Evolutionary conservation across 73 alveolate genomes (phyloP).

Genomic region (Urostyla sp.): DNA sequence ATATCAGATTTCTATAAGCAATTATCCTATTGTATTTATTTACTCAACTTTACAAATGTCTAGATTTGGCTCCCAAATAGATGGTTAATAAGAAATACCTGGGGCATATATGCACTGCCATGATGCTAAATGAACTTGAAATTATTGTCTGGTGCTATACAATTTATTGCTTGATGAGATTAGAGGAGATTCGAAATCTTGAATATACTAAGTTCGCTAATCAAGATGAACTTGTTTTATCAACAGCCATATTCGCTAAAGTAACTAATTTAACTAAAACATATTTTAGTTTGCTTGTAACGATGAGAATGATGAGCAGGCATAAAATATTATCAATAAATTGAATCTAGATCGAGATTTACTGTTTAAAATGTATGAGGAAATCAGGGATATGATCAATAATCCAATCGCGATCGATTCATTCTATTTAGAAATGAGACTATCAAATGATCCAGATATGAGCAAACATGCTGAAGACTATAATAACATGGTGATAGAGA

Average conservation of each 20-base stretch:
- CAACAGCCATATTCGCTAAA: slow-evolving; percentile 34
- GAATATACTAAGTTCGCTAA: neutral
- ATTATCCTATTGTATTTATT: neutral
- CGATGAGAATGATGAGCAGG: slow-evolving; percentile 11
- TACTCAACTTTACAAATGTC: neutral
- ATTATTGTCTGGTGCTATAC: slow-evolving; percentile 47
- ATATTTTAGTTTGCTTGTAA: slow-evolving; percentile 6
- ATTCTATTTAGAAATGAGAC: slow-evolving; percentile 39
- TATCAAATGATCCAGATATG: slow-evolving; percentile 37
- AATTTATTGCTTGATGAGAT: neutral
- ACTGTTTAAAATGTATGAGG: neutral
- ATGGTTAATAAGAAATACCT: slow-evolving; percentile 31
- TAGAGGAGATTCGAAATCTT: too few relatives aligned
- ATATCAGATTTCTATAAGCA: slow-evolving; percentile 36
- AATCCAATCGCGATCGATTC: slow-evolving; percentile 39
- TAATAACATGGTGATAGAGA: slow-evolving; percentile 27
- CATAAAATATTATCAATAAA: slow-evolving; percentile 1
- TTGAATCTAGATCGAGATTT: slow-evolving; percentile 7
- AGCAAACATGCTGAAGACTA: slow-evolving; percentile 54
- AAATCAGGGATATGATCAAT: neutral
- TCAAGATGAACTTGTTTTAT: slow-evolving; percentile 23
- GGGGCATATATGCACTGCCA: slow-evolving; percentile 50
- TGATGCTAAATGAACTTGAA: slow-evolving; percentile 48
- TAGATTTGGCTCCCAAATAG: slow-evolving; percentile 23
- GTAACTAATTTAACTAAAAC: neutral